Evolutionary conservation across 768 basidiomycete species (phyloP), one percentile per base, ranked within the genome.

Genomic region (Kwoniella mangroviensis): DNA sequence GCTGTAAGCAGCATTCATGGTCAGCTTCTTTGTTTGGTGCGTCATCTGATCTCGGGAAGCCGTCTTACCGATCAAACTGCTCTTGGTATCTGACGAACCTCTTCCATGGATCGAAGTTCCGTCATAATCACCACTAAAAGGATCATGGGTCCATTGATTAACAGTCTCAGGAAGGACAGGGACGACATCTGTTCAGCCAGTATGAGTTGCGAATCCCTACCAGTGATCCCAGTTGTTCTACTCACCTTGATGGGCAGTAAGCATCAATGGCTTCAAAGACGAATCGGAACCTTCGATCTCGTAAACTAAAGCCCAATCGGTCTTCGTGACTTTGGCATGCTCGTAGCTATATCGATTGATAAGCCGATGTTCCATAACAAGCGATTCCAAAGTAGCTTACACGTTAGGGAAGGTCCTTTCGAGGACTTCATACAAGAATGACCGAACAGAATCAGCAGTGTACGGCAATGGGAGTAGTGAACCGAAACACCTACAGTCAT

Each of bases 41-140:
- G 12, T 24, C 10, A 5, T 6, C n/a, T 34, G 52, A 15, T 53
- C 11, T 19, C 90, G 84, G 5, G 87, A 87, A 65, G 55, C 79
- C 0, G 65, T 76, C 66, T 77, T 70, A 51, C 75, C 78, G 56
- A 84, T 76, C 43, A 83, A 68, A 65, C 71, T 75, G 87, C 87
- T 87, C 84, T 94, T 94, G 83, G 91, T 90, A 75, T 93, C 91
- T 1, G 84, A 84, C 59, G 87, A 86, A 40, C 92, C 92, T 11
- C 92, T 86, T 9, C 92, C 92, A 90, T 91, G 92, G 21, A 93
- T 85, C 58, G 84, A 86, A 67, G 87, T 82, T 15, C 86, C 87
- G 26, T 71, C 73, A 51, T 73, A 73, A 15, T 72, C 42, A 0
- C 90, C 90, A n/a, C 87, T 88, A 74, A 87, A 91, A 4, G 90